These are phyloP conservation scores for Tricholoma furcatifolium DNA, from an alignment of 768 basidiomycete species.

Conservation along the genomic window DNA sequence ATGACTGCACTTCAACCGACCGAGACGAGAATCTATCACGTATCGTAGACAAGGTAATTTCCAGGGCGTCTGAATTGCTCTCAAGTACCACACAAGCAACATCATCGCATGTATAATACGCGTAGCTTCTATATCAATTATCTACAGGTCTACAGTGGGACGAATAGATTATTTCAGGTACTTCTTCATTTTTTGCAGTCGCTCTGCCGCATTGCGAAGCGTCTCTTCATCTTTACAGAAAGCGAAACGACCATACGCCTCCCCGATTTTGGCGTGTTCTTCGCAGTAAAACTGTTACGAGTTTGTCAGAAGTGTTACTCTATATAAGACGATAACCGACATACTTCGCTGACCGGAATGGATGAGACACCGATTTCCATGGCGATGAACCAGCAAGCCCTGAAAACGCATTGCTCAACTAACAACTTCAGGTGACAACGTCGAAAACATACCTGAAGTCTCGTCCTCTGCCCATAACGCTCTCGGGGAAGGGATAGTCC, in stretches of 20 bases:
- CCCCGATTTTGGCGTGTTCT: conserved; percentile 83
- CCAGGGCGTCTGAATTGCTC: conserved; percentile 14
- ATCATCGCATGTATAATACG: conserved; percentile 3
- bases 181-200: conserved; percentile 72
- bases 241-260: conserved; percentile 84
- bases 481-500: conserved; percentile 78
- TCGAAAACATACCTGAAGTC: conserved; percentile 68
- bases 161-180: conserved; percentile 40
- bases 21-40: conserved; percentile 63
- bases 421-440: too few relatives aligned
- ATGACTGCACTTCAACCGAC: conserved; percentile 51
- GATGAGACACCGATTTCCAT: conserved; percentile 87
- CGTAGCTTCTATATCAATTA: conserved; percentile 4
- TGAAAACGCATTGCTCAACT: conserved; percentile 24
- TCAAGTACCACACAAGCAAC: not conserved
- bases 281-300: conserved; percentile 80
- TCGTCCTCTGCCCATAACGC: conserved; percentile 73
- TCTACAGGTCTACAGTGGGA: not conserved
- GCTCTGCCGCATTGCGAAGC: conserved; percentile 74
- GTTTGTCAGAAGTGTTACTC: conserved; percentile 5
- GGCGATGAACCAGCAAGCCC: conserved; percentile 95
- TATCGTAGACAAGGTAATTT: conserved; percentile 57
- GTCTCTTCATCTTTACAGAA: conserved; percentile 96
- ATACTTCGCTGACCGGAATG: conserved; percentile 93
- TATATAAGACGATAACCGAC: conserved; percentile 15